These are phyloP conservation scores for Talaromyces sp. DNA, from an alignment of 2,329 filamentous ascomycete genomes.

Conservation along the genomic window DNA sequence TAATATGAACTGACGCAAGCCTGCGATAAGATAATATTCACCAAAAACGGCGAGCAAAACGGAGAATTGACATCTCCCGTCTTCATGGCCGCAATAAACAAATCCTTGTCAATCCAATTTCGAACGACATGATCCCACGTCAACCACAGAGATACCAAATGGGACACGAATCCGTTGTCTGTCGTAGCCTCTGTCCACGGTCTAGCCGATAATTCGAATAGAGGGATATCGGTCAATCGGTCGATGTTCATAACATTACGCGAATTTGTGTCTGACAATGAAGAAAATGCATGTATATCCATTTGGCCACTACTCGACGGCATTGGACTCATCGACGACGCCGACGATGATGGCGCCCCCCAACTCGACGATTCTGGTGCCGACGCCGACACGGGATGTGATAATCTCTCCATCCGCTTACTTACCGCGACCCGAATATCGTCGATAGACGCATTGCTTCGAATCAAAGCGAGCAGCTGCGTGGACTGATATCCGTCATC, in stretches of 20 bases:
- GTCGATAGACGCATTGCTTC: slow-evolving; percentile 24
- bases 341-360: background rate
- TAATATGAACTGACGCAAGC: slow-evolving; percentile 28
- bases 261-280: background rate
- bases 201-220: slow-evolving; percentile 21
- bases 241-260: slow-evolving; percentile 19
- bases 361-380: slow-evolving; percentile 17
- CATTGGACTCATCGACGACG: background rate
- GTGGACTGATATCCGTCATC: slow-evolving; percentile 17
- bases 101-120: slow-evolving; percentile 30
- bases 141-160: slow-evolving; percentile 33
- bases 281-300: background rate
- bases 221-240: slow-evolving; percentile 19
- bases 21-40: slow-evolving; percentile 34
- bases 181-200: slow-evolving; percentile 34
- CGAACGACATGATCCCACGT: slow-evolving; percentile 31
- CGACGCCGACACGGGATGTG: slow-evolving; percentile 15
- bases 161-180: slow-evolving; percentile 31
- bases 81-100: slow-evolving; percentile 32
- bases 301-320: background rate
- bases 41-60: slow-evolving; percentile 35
- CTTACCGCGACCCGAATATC: slow-evolving; percentile 22
- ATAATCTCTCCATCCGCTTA: slow-evolving; percentile 3
- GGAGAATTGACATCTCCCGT: slow-evolving; percentile 24
- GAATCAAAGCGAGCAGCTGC: slow-evolving; percentile 25